These are phyloP conservation scores for Cryptosporidium parvum DNA, from an alignment of 169 alveolate species.

Conservation along the genomic window DNA sequence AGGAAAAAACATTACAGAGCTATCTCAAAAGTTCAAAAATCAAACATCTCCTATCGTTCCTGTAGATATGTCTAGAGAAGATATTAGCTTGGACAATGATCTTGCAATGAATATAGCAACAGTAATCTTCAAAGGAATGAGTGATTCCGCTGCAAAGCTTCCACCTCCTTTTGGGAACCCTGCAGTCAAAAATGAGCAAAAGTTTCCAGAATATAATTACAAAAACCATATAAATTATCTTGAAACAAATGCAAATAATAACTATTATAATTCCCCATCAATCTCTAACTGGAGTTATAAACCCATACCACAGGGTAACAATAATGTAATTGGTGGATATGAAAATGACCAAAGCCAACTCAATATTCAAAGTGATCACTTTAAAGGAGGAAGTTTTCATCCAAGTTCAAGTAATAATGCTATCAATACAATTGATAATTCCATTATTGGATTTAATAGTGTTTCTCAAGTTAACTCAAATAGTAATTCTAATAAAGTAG, in stretches of 20 bases:
- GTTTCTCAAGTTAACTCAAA: background rate
- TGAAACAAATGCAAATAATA: background rate
- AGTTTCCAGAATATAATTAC: background rate
- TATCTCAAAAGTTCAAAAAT: slow-evolving; percentile 42
- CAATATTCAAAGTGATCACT: background rate
- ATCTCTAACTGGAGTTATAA: slow-evolving; percentile 69
- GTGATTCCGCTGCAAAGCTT: slow-evolving; percentile 37
- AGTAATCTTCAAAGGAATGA: slow-evolving; percentile 61
- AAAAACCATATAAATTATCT: too few relatives aligned
- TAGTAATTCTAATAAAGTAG: slow-evolving; percentile 4
- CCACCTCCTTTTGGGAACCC: slow-evolving; percentile 75
- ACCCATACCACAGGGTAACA: slow-evolving; percentile 71
- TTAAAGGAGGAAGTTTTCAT: slow-evolving; percentile 9
- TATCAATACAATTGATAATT: background rate
- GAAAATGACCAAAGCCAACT: background rate
- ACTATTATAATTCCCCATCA: slow-evolving; percentile 16
- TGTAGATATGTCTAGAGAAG: slow-evolving; percentile 42
- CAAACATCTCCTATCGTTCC: slow-evolving; percentile 48
- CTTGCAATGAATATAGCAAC: slow-evolving; percentile 61
- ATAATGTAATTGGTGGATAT: slow-evolving; percentile 13
- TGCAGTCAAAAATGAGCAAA: background rate
- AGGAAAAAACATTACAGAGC: slow-evolving; percentile 46
- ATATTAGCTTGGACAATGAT: slow-evolving; percentile 12
- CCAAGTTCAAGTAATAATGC: slow-evolving; percentile 13
- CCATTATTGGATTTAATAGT: slow-evolving; percentile 49